A percentile compares a stretch with the other conserved stretches of the same genome.
phyloP scores from a whole-genome alignment of 495 filamentous ascomycete genomes.

The Astrothelium subdiscretum region DNA sequence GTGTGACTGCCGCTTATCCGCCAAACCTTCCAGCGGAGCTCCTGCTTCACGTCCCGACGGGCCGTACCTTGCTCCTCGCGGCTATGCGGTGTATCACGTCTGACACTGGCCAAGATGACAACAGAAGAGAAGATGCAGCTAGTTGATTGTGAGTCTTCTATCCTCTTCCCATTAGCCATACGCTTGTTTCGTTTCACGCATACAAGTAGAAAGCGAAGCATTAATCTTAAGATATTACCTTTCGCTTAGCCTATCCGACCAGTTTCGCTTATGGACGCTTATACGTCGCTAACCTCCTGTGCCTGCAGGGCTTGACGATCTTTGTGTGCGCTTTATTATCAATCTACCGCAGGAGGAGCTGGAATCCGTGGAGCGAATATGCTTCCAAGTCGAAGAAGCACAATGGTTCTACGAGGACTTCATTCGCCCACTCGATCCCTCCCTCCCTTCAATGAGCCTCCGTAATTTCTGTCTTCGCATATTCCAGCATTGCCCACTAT shows the following conservation, averaged over 20 bases:
- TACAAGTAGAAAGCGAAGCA: too few species aligned
- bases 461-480: constrained; percentile 75
- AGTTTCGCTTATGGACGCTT: background rate
- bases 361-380: constrained; percentile 79
- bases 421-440: constrained; percentile 78
- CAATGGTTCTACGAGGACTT: constrained; percentile 99
- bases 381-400: constrained; percentile 96
- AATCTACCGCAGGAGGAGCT: constrained; percentile 88
- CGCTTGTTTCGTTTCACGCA: too few species aligned
- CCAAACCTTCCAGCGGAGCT: background rate
- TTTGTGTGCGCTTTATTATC: constrained; percentile 91
- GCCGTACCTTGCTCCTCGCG: background rate
- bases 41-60: background rate
- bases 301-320: constrained; percentile 64
- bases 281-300: background rate
- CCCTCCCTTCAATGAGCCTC: constrained; percentile 71
- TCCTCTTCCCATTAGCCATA: background rate
- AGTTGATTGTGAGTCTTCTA: constrained; percentile 63
- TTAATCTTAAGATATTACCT: too few species aligned
- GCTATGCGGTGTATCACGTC: background rate
- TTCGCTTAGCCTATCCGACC: background rate
- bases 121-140: constrained; percentile 67
- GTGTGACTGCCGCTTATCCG: background rate
- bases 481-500: constrained; percentile 83
- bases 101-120: constrained; percentile 45